Conservation (phyloP, 768 basidiomycete species). For the Xerocomellus amylosporus region DNA sequence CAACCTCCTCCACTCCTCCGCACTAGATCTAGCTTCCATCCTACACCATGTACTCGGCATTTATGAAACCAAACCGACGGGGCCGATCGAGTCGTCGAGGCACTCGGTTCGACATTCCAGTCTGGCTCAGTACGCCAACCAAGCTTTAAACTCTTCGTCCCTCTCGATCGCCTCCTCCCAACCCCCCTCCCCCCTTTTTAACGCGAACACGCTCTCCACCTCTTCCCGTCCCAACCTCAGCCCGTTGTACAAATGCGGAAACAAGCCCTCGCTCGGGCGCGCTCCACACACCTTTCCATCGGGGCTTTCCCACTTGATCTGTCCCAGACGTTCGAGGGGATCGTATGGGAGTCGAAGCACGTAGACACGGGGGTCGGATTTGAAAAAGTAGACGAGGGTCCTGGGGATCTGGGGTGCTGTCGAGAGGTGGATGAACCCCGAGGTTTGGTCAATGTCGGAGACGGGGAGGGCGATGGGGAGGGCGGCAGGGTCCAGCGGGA, state of each 20-base stretch:
- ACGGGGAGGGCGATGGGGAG: slow-evolving; percentile 49
- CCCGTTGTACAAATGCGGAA: slow-evolving; percentile 54
- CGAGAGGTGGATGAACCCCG: slow-evolving; percentile 56
- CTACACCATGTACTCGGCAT: no score
- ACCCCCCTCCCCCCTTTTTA: slow-evolving; percentile 22
- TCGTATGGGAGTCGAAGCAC: slow-evolving; percentile 45
- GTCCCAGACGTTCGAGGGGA: slow-evolving; percentile 29
- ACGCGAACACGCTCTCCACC: slow-evolving; percentile 39
- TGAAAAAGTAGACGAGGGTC: slow-evolving; percentile 49
- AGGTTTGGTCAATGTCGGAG: slow-evolving; percentile 44
- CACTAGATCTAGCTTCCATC: no score
- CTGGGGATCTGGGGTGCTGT: slow-evolving; percentile 48
- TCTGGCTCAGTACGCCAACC: slow-evolving; percentile 35
- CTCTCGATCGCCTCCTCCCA: slow-evolving; percentile 35
- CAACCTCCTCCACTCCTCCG: background rate
- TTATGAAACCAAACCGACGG: background rate
- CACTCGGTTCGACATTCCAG: no score
- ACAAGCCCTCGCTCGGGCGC: slow-evolving; percentile 44
- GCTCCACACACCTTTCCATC: slow-evolving; percentile 40
- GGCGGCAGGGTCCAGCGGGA: slow-evolving; percentile 31
- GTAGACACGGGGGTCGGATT: slow-evolving; percentile 36
- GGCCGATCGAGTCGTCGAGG: background rate
- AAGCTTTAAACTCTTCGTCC: slow-evolving; percentile 17
- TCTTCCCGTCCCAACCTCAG: slow-evolving; percentile 43
- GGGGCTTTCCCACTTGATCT: slow-evolving; percentile 51